A percentile compares a stretch with the other conserved stretches of the same genome.
Conservation (phyloP, 2,329 filamentous ascomycete genomes). For the Calonectria hongkongensis region DNA sequence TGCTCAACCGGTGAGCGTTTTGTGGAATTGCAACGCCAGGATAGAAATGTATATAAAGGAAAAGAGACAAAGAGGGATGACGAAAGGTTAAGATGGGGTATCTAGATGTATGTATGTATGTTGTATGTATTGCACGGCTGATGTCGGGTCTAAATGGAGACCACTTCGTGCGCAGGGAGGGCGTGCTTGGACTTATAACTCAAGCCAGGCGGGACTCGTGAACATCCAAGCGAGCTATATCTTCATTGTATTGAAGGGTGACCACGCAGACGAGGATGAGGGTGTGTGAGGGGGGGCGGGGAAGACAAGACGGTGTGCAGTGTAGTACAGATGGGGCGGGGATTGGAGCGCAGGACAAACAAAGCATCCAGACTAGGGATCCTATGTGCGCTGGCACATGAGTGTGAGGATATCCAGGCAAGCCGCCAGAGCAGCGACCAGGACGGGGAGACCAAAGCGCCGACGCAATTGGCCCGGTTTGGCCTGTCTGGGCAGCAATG, state of each 20-base stretch:
- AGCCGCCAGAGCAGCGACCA: slow-evolving; percentile 35
- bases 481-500: slow-evolving; percentile 44
- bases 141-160: slow-evolving; percentile 17
- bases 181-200: slow-evolving; percentile 39
- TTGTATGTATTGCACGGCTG: neutral
- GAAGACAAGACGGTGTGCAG: slow-evolving; percentile 39
- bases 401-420: slow-evolving; percentile 48
- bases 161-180: slow-evolving; percentile 35
- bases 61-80: neutral
- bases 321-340: slow-evolving; percentile 47
- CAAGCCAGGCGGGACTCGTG: slow-evolving; percentile 31
- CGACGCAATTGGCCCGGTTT: slow-evolving; percentile 27
- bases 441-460: slow-evolving; percentile 37
- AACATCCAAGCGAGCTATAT: slow-evolving; percentile 30
- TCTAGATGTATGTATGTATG: slow-evolving; percentile 26
- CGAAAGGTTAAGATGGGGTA: neutral
- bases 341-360: slow-evolving; percentile 50
- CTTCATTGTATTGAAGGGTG: slow-evolving; percentile 39
- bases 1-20: slow-evolving; percentile 48
- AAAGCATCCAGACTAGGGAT: slow-evolving; percentile 46
- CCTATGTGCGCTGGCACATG: slow-evolving; percentile 53
- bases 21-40: slow-evolving; percentile 11
- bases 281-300: slow-evolving; percentile 38
- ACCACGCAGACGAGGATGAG: slow-evolving; percentile 26
- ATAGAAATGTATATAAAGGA: neutral